A percentile compares a stretch with the other conserved stretches of the same genome.
Conservation (phyloP, 169 alveolate species). For the Miamiensis avidus region DNA sequence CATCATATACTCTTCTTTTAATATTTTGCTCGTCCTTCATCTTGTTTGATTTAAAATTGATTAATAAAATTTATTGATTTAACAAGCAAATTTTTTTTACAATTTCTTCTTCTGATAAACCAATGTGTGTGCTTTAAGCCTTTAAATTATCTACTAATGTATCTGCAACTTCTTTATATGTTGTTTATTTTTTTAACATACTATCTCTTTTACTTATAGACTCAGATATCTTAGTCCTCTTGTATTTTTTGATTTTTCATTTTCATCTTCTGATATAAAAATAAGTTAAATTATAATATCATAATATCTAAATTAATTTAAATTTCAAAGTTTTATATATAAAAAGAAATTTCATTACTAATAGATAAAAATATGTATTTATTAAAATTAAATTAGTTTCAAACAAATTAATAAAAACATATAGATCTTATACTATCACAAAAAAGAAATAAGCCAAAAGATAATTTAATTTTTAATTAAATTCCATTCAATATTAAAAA, state of each 20-base stretch:
- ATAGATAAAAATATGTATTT: too few species aligned
- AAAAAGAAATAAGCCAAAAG: too few species aligned
- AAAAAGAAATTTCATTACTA: too few species aligned
- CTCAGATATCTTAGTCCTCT: neutral
- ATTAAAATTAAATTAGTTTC: too few species aligned
- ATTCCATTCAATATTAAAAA: too few species aligned
- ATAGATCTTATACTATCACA: too few species aligned
- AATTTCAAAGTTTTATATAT: too few species aligned
- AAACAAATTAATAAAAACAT: too few species aligned
- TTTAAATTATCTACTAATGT: neutral
- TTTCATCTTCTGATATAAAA: neutral
- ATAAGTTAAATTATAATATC: too few species aligned
- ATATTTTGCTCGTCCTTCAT: conserved; percentile 82
- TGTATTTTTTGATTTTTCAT: neutral
- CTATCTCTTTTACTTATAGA: neutral
- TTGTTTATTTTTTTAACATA: neutral
- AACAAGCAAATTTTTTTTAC: neutral
- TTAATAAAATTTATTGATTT: too few species aligned
- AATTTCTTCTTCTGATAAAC: neutral
- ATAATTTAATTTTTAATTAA: too few species aligned
- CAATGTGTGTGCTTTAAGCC: neutral
- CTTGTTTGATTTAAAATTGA: neutral
- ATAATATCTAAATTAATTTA: too few species aligned
- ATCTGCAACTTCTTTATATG: neutral
- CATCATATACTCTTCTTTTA: conserved; percentile 86